Conservation (phyloP, 1,139 yeast species). For the Debaryomyces fabryi region DNA sequence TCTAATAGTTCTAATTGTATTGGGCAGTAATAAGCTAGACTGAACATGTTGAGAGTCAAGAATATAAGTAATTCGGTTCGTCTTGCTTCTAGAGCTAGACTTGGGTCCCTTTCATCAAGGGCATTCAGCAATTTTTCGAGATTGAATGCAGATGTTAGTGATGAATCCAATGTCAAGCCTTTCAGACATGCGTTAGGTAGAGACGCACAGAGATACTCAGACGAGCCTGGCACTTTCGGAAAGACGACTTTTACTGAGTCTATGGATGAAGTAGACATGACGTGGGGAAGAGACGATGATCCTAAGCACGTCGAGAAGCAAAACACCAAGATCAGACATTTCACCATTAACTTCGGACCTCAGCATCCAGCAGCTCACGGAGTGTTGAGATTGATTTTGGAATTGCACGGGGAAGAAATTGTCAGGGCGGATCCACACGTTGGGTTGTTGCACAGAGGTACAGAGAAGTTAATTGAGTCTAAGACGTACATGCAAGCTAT, state of each 20-base stretch:
- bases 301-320: constrained; percentile 48
- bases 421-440: constrained; percentile 88
- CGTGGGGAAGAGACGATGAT: constrained; percentile 49
- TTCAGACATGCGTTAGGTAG: constrained; percentile 41
- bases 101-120: constrained; percentile 10
- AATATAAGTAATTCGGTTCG: constrained; percentile 16
- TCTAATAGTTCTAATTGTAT: constrained; percentile 4
- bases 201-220: constrained; percentile 38
- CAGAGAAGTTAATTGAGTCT: constrained; percentile 83
- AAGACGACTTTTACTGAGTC: constrained; percentile 50
- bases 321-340: constrained; percentile 73
- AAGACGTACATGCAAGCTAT: constrained; percentile 85
- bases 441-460: constrained; percentile 85
- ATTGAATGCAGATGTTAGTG: constrained; percentile 17
- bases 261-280: constrained; percentile 51
- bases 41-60: constrained; percentile 26
- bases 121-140: constrained; percentile 19
- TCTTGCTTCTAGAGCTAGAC: constrained; percentile 10
- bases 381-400: constrained; percentile 82
- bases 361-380: constrained; percentile 98
- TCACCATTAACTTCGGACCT: constrained; percentile 89
- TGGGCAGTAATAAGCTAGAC: constrained; percentile 3
- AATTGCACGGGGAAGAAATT: constrained; percentile 87
- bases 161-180: constrained; percentile 27
- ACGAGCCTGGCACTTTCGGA: constrained; percentile 37